Base-by-base conservation (phyloP, 2,329 filamentous ascomycete species). In the Fusarium domesticum region DNA sequence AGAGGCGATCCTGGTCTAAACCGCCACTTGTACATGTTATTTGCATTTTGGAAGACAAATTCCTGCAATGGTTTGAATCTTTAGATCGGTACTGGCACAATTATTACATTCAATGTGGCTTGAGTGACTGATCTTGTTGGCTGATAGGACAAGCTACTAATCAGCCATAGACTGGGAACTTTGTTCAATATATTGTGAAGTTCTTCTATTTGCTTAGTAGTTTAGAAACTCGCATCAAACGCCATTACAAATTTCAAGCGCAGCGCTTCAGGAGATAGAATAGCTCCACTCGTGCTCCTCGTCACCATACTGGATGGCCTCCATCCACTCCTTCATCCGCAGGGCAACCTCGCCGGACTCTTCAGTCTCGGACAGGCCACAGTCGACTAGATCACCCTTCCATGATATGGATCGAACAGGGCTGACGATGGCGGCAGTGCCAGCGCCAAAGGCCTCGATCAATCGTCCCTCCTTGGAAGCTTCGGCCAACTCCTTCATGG, bases 311-410 rank as follows among this genome's bases (percentile, higher is more conserved):
- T 97, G 92, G 57, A 95, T 91, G 19, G 74, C 85, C 74, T 95
- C 91, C 51, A 98, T 96, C 93, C 93, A 98, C 60, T 85, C 81
- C 81, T 96, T 95, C 85, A 98, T 91, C 69, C 80, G 81, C 60
- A 82, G 72, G 8, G 93, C 86, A 61, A 97, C 77, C 63, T 91
- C 85, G 34, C 93, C 93, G 10, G 89, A 90, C 74, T 98, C 92
- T 69, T 95, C 80, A 37, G 81, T 75, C 57, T 87, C 83, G 65
- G 80, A 80, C 55, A 98, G 72, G 4, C 91, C 92, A 66, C 93
- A 96, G 61, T 88, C 78, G 19, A 98, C 83, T 51, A 87, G 65
- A 61, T 87, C 75, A 41, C 87, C 90, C 69, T 83, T 87, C 87
- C 92, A 98, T 66, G 84, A 85, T 67, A 98, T 96, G 60, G 80